These are phyloP conservation scores for Rhypophila decipiens DNA, from an alignment of 495 filamentous ascomycete genomes.

Conservation along the genomic window DNA sequence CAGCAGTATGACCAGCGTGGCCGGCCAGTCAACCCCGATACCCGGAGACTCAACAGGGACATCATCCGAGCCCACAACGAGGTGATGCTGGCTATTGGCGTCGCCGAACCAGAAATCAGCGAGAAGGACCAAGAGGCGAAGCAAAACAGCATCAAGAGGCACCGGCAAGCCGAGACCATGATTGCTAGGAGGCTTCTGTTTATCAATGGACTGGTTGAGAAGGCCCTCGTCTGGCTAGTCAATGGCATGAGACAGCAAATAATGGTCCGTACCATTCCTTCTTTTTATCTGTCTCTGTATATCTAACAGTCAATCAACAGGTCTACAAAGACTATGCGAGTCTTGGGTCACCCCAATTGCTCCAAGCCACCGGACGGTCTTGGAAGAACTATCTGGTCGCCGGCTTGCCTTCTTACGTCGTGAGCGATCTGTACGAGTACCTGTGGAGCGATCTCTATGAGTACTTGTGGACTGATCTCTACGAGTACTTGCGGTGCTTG, in stretches of 20 bases:
- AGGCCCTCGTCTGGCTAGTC: slow-evolving; percentile 46
- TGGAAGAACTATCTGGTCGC: not conserved
- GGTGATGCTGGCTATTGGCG: slow-evolving; percentile 50
- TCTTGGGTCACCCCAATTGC: slow-evolving; percentile 31
- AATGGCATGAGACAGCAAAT: slow-evolving; percentile 45
- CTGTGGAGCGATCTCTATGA: too few species aligned
- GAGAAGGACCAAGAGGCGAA: slow-evolving; percentile 22
- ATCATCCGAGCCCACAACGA: slow-evolving; percentile 51
- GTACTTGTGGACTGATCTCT: too few species aligned
- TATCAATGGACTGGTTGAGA: slow-evolving; percentile 29
- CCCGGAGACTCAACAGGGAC: slow-evolving; percentile 42
- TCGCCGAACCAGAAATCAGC: slow-evolving; percentile 40
- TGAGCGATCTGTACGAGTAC: too few species aligned
- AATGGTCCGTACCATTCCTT: slow-evolving; percentile 26
- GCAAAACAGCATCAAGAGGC: slow-evolving; percentile 11
- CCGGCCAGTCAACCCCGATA: slow-evolving; percentile 58
- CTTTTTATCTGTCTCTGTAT: not conserved
- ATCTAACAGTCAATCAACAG: slow-evolving; percentile 13
- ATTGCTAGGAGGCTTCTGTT: slow-evolving; percentile 33
- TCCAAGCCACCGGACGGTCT: slow-evolving; percentile 18
- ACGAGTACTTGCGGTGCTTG: too few species aligned
- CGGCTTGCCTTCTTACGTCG: not conserved
- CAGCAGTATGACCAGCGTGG: slow-evolving; percentile 69
- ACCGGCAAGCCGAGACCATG: slow-evolving; percentile 31
- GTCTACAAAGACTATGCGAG: slow-evolving; percentile 42